Conservation (phyloP, 768 basidiomycete species). For the Obba rivulosa region DNA sequence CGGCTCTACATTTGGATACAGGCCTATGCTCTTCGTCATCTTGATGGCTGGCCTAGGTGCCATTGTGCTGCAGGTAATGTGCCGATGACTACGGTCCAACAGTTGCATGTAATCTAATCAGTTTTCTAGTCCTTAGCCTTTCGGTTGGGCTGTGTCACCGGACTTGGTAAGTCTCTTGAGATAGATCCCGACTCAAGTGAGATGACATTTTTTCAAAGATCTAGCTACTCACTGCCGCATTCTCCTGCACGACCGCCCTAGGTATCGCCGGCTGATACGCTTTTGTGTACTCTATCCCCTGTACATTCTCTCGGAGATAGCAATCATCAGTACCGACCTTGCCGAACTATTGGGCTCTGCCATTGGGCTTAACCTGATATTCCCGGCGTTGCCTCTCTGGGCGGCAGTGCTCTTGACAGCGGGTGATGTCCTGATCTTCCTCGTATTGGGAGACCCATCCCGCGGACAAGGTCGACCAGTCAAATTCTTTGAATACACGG, state of each 20-base stretch:
- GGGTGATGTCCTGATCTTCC: slow-evolving; percentile 46
- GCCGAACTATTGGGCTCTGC: slow-evolving; percentile 58
- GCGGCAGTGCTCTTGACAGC: slow-evolving; percentile 44
- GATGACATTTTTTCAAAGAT: slow-evolving; percentile 23
- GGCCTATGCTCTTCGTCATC: slow-evolving; percentile 71
- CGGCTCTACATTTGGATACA: slow-evolving; percentile 83
- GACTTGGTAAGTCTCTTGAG: slow-evolving; percentile 48
- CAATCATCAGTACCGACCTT: slow-evolving; percentile 50
- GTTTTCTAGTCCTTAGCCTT: slow-evolving; percentile 66
- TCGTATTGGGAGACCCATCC: slow-evolving; percentile 65
- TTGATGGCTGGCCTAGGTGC: slow-evolving; percentile 79
- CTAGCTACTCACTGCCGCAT: slow-evolving; percentile 42
- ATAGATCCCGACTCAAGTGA: background rate
- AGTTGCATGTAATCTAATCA: background rate
- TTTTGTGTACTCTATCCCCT: slow-evolving; percentile 38
- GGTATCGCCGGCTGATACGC: slow-evolving; percentile 30
- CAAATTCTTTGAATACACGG: slow-evolving; percentile 59
- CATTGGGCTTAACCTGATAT: slow-evolving; percentile 48
- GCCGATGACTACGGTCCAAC: background rate
- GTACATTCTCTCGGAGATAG: slow-evolving; percentile 39
- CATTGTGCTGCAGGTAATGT: slow-evolving; percentile 68
- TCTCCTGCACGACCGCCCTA: slow-evolving; percentile 37
- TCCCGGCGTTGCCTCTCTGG: slow-evolving; percentile 45
- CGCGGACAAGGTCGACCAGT: slow-evolving; percentile 48
- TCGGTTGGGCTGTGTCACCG: slow-evolving; percentile 77